Conservation (phyloP, 2,329 filamentous ascomycete species). For the Shiraia bambusicola region DNA sequence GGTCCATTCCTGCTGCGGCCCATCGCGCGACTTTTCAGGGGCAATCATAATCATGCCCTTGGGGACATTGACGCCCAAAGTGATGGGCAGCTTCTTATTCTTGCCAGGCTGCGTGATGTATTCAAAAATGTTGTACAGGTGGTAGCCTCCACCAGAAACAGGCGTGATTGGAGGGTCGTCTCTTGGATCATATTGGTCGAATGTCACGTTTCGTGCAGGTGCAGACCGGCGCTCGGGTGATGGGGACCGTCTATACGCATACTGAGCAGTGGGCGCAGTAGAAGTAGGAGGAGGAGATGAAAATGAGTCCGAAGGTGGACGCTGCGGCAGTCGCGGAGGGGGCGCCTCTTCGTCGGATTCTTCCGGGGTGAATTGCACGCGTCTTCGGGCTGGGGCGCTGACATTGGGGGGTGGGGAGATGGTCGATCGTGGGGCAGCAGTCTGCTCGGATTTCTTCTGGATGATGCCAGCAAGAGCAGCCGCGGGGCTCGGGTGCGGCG, state of each 20-base stretch:
- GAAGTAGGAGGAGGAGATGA: conserved; percentile 53
- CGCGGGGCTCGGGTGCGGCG: conserved; percentile 56
- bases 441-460: conserved; percentile 49
- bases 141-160: conserved; percentile 74
- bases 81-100: conserved; percentile 98
- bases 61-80: conserved; percentile 85
- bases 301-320: conserved; percentile 60
- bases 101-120: conserved; percentile 97
- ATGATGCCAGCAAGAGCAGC: conserved; percentile 59
- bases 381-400: conserved; percentile 49
- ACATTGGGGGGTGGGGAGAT: conserved; percentile 56
- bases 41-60: conserved; percentile 89
- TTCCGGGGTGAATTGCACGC: conserved; percentile 63
- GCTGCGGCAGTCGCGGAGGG: conserved; percentile 61
- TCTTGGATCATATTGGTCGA: conserved; percentile 47
- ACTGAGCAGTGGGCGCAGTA: conserved; percentile 52
- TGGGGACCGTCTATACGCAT: conserved; percentile 45
- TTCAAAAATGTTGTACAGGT: conserved; percentile 95
- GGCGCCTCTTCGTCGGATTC: conserved; percentile 67
- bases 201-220: conserved; percentile 44
- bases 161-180: conserved; percentile 45
- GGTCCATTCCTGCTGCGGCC: conserved; percentile 86
- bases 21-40: conserved; percentile 79
- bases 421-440: conserved; percentile 28
- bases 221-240: conserved; percentile 33